A percentile compares a stretch with the other conserved stretches of the same genome.
Evolutionary conservation across 106 monocot species (phyloP).

Genomic region (Iris macrosiphon): DNA sequence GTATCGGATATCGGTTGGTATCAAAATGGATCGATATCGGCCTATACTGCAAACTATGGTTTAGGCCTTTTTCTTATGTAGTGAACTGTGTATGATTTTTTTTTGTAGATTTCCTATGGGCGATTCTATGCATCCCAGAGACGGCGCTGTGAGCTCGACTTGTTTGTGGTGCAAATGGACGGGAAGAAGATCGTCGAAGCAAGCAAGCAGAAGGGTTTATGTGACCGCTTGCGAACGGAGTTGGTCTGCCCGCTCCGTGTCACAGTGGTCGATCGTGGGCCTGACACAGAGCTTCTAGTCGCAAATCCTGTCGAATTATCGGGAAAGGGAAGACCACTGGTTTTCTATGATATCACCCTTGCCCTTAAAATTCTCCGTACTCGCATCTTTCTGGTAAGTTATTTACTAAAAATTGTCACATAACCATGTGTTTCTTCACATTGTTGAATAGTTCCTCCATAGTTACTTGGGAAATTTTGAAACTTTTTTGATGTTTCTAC

Average conservation of each 20-base stretch:
- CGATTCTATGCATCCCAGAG: constrained; percentile 45
- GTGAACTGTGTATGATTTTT: too few species aligned
- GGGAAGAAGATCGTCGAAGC: constrained; percentile 70
- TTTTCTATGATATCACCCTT: constrained; percentile 85
- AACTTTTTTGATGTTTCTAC: not conserved
- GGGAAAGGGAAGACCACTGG: constrained; percentile 78
- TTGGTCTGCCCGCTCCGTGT: constrained; percentile 58
- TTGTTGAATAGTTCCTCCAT: not conserved
- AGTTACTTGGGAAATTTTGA: not conserved
- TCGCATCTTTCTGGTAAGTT: constrained; percentile 70
- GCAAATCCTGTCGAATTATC: constrained; percentile 84
- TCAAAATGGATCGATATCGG: too few species aligned
- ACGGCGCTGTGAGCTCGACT: constrained; percentile 52
- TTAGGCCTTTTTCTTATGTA: too few species aligned
- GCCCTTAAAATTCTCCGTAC: constrained; percentile 60
- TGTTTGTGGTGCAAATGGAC: constrained; percentile 75
- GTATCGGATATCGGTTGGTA: too few species aligned
- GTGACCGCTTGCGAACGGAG: constrained; percentile 58
- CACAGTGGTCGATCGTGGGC: constrained; percentile 54
- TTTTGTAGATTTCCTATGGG: constrained; percentile 66
- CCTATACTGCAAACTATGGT: too few species aligned
- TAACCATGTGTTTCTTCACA: not conserved
- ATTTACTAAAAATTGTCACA: too few species aligned
- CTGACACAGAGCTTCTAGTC: constrained; percentile 75
- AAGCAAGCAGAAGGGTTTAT: constrained; percentile 52